These are phyloP conservation scores for Phaeotremella fagi DNA, from an alignment of 768 basidiomycete genomes.

Conservation along the genomic window DNA sequence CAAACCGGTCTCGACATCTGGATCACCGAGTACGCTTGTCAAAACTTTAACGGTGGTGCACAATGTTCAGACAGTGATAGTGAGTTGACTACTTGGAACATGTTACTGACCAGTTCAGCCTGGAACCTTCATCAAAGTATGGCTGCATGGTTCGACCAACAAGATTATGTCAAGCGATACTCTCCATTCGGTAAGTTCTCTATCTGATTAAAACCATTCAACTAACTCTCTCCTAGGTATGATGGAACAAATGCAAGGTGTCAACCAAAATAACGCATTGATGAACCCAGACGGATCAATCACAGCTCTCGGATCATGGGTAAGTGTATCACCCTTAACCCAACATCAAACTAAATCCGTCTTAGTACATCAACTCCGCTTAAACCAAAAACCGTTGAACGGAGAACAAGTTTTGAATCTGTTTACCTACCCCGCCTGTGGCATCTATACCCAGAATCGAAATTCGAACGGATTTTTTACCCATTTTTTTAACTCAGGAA, in stretches of 20 bases:
- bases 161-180: conserved; percentile 42
- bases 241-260: conserved; percentile 47
- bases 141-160: conserved; percentile 45
- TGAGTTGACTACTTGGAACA: conserved; percentile 11
- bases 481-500: too few species aligned
- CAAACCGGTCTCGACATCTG: conserved; percentile 34
- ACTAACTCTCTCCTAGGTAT: conserved; percentile 11
- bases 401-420: too few species aligned
- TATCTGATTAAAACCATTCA: not conserved
- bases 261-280: conserved; percentile 44
- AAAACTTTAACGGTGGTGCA: conserved; percentile 47
- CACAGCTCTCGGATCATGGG: conserved; percentile 45
- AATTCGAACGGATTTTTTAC: too few species aligned
- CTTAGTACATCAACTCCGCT: too few species aligned
- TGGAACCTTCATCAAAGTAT: conserved; percentile 45
- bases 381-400: too few species aligned
- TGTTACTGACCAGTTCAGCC: conserved; percentile 13
- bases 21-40: conserved; percentile 48
- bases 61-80: conserved; percentile 43
- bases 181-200: conserved; percentile 42
- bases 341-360: too few species aligned
- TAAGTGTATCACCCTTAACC: too few species aligned
- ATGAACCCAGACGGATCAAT: conserved; percentile 45
- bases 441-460: too few species aligned
- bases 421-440: too few species aligned